phyloP scores from a whole-genome alignment of 371 early-diverging fungal species.

The Mucor lusitanicus region DNA sequence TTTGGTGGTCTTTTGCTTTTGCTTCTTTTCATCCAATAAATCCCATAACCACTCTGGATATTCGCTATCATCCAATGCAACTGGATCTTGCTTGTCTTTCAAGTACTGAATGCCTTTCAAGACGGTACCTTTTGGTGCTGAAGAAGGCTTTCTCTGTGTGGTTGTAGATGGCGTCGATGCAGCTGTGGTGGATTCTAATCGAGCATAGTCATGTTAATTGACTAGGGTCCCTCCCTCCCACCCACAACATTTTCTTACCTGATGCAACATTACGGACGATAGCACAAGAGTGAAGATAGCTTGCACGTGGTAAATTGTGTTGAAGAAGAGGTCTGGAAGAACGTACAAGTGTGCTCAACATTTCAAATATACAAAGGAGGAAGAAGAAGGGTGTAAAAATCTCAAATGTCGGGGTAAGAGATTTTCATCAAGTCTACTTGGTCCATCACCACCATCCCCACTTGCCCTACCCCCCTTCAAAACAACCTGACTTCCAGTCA shows the following conservation, averaged over 20 bases:
- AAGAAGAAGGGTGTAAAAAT: neutral
- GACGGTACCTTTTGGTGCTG: conserved; percentile 75
- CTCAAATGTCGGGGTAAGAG: conserved; percentile 2
- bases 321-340: conserved; percentile 7
- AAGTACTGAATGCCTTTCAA: conserved; percentile 86
- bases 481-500: neutral
- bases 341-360: conserved; percentile 19
- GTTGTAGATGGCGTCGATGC: neutral
- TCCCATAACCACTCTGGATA: conserved; percentile 95
- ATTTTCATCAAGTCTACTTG: neutral
- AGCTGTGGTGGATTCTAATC: neutral
- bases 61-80: conserved; percentile 82
- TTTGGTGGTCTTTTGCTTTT: conserved; percentile 48
- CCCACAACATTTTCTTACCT: neutral
- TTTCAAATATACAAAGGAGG: neutral
- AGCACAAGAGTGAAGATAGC: conserved; percentile 13
- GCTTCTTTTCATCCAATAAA: conserved; percentile 69
- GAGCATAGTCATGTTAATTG: neutral
- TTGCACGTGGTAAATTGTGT: conserved; percentile 14
- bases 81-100: conserved; percentile 83
- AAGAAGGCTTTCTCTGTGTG: conserved; percentile 18
- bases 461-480: neutral
- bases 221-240: conserved; percentile 3
- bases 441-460: neutral
- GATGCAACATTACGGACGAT: conserved; percentile 13